These are phyloP conservation scores for Aspergillus alliaceus DNA, from an alignment of 2,329 filamentous ascomycete species.

Conservation along the genomic window DNA sequence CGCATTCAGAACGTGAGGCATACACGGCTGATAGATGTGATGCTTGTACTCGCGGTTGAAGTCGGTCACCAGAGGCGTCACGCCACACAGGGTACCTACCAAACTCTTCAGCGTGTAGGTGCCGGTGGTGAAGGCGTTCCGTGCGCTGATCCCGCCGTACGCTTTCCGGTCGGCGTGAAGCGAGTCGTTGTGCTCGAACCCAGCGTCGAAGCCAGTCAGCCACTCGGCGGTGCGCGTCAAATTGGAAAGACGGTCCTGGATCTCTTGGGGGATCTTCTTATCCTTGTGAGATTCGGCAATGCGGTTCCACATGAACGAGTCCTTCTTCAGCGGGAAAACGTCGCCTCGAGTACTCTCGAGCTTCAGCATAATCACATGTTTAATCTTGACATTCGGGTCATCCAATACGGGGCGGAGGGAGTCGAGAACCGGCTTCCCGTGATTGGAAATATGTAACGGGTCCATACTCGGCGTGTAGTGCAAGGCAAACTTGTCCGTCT, in stretches of 20 bases:
- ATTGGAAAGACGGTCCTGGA: conserved; percentile 23
- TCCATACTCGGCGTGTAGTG: conserved; percentile 40
- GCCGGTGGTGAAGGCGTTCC: conserved; percentile 41
- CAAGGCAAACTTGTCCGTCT: conserved; percentile 4
- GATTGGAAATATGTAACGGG: conserved; percentile 45
- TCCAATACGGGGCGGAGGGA: conserved; percentile 18
- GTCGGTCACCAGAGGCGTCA: conserved; percentile 44
- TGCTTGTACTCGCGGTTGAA: conserved; percentile 45
- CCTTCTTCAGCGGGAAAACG: conserved; percentile 46
- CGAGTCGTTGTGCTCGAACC: conserved; percentile 25
- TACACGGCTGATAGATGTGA: conserved; percentile 48
- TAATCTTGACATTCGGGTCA: conserved; percentile 35
- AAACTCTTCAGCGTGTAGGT: conserved; percentile 50
- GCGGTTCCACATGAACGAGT: conserved; percentile 33
- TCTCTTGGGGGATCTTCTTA: conserved; percentile 35
- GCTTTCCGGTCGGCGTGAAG: conserved; percentile 17
- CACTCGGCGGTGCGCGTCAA: conserved; percentile 30
- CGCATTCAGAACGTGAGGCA: conserved; percentile 38
- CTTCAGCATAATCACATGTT: conserved; percentile 47
- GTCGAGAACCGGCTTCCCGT: conserved; percentile 20
- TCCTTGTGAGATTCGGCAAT: conserved; percentile 40
- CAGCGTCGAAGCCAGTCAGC: conserved; percentile 27
- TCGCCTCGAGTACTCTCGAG: conserved; percentile 49
- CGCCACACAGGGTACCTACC: conserved; percentile 44
- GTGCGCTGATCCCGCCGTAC: conserved; percentile 46